Percentiles rank a stretch among this genome's conserved stretches.
Conservation (phyloP, 345 rosid species). For the Brassica juncea region DNA sequence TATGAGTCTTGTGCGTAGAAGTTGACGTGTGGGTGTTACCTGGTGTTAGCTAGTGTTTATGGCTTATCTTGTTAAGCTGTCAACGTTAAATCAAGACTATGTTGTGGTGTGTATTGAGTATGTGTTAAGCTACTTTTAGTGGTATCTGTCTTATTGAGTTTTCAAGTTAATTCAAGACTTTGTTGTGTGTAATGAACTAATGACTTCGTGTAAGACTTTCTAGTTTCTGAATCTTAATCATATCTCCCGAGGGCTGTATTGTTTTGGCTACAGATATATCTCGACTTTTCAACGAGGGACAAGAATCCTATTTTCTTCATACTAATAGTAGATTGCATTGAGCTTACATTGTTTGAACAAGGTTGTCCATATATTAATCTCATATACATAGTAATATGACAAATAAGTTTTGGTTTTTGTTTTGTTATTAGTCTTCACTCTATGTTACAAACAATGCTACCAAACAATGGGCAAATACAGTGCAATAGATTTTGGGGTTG, state of each 20-base stretch:
- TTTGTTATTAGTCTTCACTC: slow-evolving; percentile 21
- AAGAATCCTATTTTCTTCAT: slow-evolving; percentile 4
- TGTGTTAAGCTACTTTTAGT: background rate
- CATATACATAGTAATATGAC: background rate
- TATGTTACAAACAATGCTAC: slow-evolving; percentile 29
- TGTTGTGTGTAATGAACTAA: background rate
- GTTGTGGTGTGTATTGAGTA: background rate
- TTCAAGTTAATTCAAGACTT: background rate
- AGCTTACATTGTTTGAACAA: background rate
- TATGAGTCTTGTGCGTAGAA: background rate
- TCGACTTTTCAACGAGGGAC: background rate
- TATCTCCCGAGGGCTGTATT: background rate
- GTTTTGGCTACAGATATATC: background rate
- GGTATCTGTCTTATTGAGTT: background rate
- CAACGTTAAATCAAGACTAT: background rate
- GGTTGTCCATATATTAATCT: background rate
- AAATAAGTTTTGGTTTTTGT: slow-evolving; percentile 26
- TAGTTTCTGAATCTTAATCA: background rate
- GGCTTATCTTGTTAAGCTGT: background rate
- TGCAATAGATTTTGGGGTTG: slow-evolving; percentile 2
- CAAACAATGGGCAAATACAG: slow-evolving; percentile 13
- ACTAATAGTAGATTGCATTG: slow-evolving; percentile 9
- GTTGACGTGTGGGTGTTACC: background rate
- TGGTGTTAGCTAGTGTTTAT: background rate
- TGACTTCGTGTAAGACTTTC: background rate